Base-by-base conservation (phyloP, 805 yeast species). In the Komagataella phaffii region DNA sequence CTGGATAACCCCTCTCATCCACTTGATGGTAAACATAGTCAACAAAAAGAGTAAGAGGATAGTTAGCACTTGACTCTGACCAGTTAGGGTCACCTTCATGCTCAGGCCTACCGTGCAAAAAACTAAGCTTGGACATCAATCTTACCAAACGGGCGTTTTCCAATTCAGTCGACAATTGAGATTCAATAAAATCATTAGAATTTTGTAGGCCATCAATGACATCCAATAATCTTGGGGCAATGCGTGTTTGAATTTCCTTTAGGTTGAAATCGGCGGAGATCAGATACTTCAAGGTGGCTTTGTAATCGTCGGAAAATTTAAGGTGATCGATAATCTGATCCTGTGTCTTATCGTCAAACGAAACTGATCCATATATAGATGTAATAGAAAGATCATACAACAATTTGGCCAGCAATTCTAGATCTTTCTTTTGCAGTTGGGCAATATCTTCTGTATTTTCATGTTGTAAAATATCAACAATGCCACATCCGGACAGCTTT, bases 131-230 rank as follows among this genome's bases (percentile, higher is more conserved):
- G 53, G 89, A 72, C 61, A 91, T 69, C 46, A 93, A 72, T 54
- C 98, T 74, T 58, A 91, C 88, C 30, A 93, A 68, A 54, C 98
- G 73, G 3, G 86, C 93, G 64, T 93, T 93, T 64, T 93, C 98
- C 23, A 90, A 68, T 64, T 91, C 98, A 51, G 76, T 74, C 14
- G 79, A 64, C 45, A 93, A 67, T 54, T 76, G 78, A 3, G 77
- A 68, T 61, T 85, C 90, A 57, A 76, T 71, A 58, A 66, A 76
- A 58, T 85, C 93, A 4, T 75, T 66, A 50, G 71, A 66, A 46
- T 70, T 70, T 60, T 78, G 76, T 17, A 80, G 61, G 2, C 75
- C 75, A 58, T 83, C 76, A 48, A 80, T 55, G 4, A 74, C 60
- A 43, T 66, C 65, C 53, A 81, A 65, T 47, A 81, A 62, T 45